Percentiles rank a stretch among this genome's conserved stretches.
These are phyloP conservation scores for Myxozyma geophila DNA, from an alignment of 805 yeast genomes.

Conservation along the genomic window DNA sequence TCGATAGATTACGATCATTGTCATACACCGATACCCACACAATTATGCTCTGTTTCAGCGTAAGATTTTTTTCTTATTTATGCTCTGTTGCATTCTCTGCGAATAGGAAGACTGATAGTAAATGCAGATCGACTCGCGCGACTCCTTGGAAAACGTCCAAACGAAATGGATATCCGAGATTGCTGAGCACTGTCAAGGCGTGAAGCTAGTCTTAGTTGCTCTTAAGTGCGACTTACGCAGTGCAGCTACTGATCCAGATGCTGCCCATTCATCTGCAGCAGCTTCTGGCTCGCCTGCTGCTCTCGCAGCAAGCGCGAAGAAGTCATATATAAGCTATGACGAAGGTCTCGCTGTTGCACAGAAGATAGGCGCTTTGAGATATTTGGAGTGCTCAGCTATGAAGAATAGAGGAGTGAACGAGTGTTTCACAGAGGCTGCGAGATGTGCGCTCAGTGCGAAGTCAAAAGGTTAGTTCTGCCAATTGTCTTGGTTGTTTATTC, in stretches of 20 bases:
- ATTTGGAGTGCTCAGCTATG: conserved; percentile 96
- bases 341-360: conserved; percentile 94
- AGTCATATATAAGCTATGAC: conserved; percentile 75
- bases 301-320: conserved; percentile 45
- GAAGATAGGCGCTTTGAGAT: conserved; percentile 89
- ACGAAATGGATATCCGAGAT: conserved; percentile 97
- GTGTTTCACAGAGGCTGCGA: conserved; percentile 97
- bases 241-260: conserved; percentile 14
- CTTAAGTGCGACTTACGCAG: conserved; percentile 86
- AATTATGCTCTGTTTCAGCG: conserved; percentile 84
- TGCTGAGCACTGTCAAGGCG: conserved; percentile 96
- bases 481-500: neutral
- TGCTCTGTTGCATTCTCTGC: neutral
- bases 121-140: conserved; percentile 84
- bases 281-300: conserved; percentile 40
- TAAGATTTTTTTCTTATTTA: too few species aligned
- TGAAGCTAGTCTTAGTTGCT: conserved; percentile 89
- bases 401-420: conserved; percentile 98
- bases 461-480: conserved; percentile 60
- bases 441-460: conserved; percentile 90
- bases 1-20: conserved; percentile 88
- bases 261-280: conserved; percentile 42
- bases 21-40: conserved; percentile 96
- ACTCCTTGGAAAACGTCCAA: conserved; percentile 92
- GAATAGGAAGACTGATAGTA: neutral